These are phyloP conservation scores for Schizonepeta tenuifolia DNA, from an alignment of 257 asterid species.

Conservation along the genomic window DNA sequence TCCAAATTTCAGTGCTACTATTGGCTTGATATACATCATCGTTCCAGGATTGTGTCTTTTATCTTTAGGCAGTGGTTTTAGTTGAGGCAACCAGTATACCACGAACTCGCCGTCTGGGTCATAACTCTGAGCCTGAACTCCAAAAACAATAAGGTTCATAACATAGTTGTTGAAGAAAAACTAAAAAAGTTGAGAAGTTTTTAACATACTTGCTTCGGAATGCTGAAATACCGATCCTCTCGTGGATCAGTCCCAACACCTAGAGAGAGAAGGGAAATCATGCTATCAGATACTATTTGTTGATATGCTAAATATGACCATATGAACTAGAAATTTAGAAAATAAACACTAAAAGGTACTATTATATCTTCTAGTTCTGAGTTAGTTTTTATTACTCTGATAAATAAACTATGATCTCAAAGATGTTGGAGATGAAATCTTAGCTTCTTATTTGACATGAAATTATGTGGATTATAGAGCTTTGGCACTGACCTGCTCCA, in stretches of 20 bases:
- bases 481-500: slow-evolving; percentile 79
- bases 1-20: slow-evolving; percentile 75
- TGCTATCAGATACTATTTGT: neutral
- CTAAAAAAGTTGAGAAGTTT: neutral
- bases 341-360: neutral
- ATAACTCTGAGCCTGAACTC: slow-evolving; percentile 78
- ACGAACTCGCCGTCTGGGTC: slow-evolving; percentile 89
- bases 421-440: too few relatives aligned
- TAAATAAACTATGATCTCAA: too few relatives aligned
- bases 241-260: slow-evolving; percentile 98
- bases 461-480: neutral
- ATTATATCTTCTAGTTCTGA: neutral
- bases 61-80: slow-evolving; percentile 68
- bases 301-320: neutral
- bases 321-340: neutral
- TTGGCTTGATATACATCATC: slow-evolving; percentile 60
- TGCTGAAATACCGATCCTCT: slow-evolving; percentile 97
- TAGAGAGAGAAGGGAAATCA: slow-evolving; percentile 32
- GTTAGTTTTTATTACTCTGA: neutral
- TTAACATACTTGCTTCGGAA: slow-evolving; percentile 79
- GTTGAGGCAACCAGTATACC: slow-evolving; percentile 79
- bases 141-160: neutral
- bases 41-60: slow-evolving; percentile 73
- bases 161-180: neutral
- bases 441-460: too few relatives aligned